Percentiles rank a stretch among this genome's conserved stretches.
These are phyloP conservation scores for Lodderomyces margitis DNA, from an alignment of 1,139 yeast species.

Conservation along the genomic window DNA sequence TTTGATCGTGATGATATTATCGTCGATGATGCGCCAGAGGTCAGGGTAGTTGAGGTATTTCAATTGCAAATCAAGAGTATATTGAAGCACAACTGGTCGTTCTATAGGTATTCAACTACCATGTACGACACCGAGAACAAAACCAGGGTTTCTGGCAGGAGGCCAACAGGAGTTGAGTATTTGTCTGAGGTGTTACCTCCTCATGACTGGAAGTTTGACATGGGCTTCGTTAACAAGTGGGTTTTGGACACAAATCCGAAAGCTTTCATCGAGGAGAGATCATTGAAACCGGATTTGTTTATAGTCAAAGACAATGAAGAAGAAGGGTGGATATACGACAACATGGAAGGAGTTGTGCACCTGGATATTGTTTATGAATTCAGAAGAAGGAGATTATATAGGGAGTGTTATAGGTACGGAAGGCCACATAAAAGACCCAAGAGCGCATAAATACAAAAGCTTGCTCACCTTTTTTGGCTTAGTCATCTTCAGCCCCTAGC, in stretches of 20 bases:
- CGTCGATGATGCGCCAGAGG: constrained; percentile 67
- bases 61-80: constrained; percentile 71
- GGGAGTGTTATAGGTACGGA: constrained; percentile 50
- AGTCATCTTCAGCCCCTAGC: constrained; percentile 29
- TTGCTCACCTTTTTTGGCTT: not conserved
- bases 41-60: constrained; percentile 64
- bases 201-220: constrained; percentile 68
- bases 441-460: constrained; percentile 1
- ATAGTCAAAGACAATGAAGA: constrained; percentile 36
- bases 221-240: constrained; percentile 62
- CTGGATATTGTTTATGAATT: constrained; percentile 35
- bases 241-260: constrained; percentile 52
- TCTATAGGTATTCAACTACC: constrained; percentile 31
- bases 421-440: constrained; percentile 13
- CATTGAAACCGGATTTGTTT: constrained; percentile 25
- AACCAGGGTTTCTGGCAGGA: constrained; percentile 52
- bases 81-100: constrained; percentile 58
- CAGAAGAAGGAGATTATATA: constrained; percentile 53
- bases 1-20: constrained; percentile 52
- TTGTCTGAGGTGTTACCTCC: constrained; percentile 66
- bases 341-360: constrained; percentile 20
- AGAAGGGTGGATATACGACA: constrained; percentile 46
- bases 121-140: constrained; percentile 55
- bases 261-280: constrained; percentile 53
- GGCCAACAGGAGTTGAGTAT: constrained; percentile 63